Base-by-base conservation (phyloP, 148 eudicot genomes). In the Pharnaceum exiguum region DNA sequence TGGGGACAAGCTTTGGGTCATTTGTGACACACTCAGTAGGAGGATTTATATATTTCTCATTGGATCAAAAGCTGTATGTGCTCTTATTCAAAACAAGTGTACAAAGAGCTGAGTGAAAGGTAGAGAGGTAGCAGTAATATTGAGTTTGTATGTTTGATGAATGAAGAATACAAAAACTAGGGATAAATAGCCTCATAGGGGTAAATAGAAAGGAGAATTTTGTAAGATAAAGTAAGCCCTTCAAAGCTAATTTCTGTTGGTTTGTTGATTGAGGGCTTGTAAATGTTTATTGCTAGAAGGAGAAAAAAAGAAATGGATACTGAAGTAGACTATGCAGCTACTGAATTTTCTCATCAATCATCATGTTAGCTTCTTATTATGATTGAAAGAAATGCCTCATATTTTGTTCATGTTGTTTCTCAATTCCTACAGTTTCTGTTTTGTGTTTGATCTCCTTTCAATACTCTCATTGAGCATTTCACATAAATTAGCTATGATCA, bases 21-120 rank as follows among this genome's bases (percentile, higher is more conserved):
- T 91, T 91, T 77, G 96, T 91, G 60, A 91, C 97, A 15, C 96
- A 87, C 60, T 91, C 97, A 62, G 87, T 85, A 33, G 96, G 95
- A 27, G 97, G 97, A 7, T 91, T 91, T 56, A 51, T 91, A 73
- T 91, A 91, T 60, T 91, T 91, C 72, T 85, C 95, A 8, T 78
- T 91, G 82, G 96, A 91, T 77, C 93, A 82, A 39, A 91, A 91
- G 80, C 55, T 82, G 46, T 83, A 87, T 46, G 39, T 87, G 55
- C 89, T 91, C 53, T 68, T 91, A 65, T 91, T 91, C 63, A 91
- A 91, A 73, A 91, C 97, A 17, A 74, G 80, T 69, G 97, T 91
- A 64, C 87, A 82, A 36, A 85, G 77, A 70, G 95, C 84, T 33
- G 78, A 81, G 49, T 83, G 71, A 75, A 32, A 49, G 6, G 5